Base-by-base conservation (phyloP, 495 filamentous ascomycete species). In the Xylaria intraflava region DNA sequence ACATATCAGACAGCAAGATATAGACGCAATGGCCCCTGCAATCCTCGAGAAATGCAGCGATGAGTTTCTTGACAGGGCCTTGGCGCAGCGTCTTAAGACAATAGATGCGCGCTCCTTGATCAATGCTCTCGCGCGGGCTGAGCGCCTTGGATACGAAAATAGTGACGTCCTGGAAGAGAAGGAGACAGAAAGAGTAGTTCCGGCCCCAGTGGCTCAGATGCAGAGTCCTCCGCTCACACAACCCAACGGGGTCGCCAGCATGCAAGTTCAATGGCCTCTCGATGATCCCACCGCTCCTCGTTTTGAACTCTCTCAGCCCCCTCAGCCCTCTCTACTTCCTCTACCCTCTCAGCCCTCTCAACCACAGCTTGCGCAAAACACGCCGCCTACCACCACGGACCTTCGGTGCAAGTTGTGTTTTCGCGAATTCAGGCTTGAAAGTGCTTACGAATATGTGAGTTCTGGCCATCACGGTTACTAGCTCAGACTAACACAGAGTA, bases 121-220 rank as follows among this genome's bases (percentile, higher is more conserved):
- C 51, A 78, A 75, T 46, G 71, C 73, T 26, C 69, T 79, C 8
- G 75, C 76, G 1, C 67, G 65, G 22, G 76, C 76, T 3, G 72
- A 78, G 58, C 67, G 76, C 12, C 69, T 79, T 12, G 76, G 76
- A 7, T 79, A 78, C 47, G 65, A 72, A 40, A 58, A 61, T 3
- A 61, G 59, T 29, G 76, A 79, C 36, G 53, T 72, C 6, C 54
- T 77, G 26, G 67, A 74, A 27, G 66, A 73, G 8, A 56, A 62
- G 8, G 55, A 62, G 23, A 65, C 49, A 22, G 55, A 51, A 35
- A 31, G 45, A 24, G 45, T 65, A 23, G 53, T 62, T n/a, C 56
- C 59, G 14, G 29, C 47, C 14, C 61, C 57, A 23, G 45, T 54
- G 17, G 49, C 39, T 19, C 59, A 51, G 26, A 40, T 59, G 40